phyloP scores from a whole-genome alignment of 2,329 filamentous ascomycete genomes.

The Cephalotrichum gorgonifer region DNA sequence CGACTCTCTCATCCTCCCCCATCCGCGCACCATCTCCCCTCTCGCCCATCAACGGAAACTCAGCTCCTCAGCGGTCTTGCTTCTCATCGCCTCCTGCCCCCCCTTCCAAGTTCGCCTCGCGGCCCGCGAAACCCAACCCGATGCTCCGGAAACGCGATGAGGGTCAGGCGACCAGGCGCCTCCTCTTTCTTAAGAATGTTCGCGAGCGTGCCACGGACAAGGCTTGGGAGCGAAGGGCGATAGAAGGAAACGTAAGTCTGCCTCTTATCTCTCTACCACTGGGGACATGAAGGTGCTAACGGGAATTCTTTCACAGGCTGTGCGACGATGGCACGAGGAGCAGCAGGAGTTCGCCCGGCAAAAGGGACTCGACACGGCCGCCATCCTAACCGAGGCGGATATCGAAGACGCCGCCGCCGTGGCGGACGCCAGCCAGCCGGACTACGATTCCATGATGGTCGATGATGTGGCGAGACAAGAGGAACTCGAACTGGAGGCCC shows the following conservation, averaged over 20 bases:
- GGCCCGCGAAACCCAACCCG: constrained; percentile 52
- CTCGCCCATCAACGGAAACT: constrained; percentile 30
- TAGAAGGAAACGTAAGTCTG: constrained; percentile 40
- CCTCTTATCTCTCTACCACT: background rate
- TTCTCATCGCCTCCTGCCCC: constrained; percentile 31
- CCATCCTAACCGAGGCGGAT: constrained; percentile 31
- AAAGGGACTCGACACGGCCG: constrained; percentile 4
- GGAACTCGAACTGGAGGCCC: constrained; percentile 45
- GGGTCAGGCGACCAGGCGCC: constrained; percentile 51
- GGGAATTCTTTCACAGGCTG: background rate
- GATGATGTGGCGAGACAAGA: constrained; percentile 41
- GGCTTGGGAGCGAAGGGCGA: constrained; percentile 48
- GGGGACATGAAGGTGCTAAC: background rate
- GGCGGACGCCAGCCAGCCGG: constrained; percentile 9
- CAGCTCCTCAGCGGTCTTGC: constrained; percentile 28
- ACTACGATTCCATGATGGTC: constrained; percentile 39
- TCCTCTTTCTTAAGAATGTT: constrained; percentile 60
- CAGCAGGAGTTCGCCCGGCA: constrained; percentile 8
- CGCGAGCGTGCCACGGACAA: constrained; percentile 49
- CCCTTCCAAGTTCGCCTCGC: constrained; percentile 40
- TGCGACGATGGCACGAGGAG: constrained; percentile 9
- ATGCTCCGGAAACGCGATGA: constrained; percentile 50
- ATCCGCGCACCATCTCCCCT: constrained; percentile 40
- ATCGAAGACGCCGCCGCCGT: constrained; percentile 31
- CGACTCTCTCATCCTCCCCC: constrained; percentile 50